Conservation (phyloP, 306 rosid species). For the Rosa multiflora region DNA sequence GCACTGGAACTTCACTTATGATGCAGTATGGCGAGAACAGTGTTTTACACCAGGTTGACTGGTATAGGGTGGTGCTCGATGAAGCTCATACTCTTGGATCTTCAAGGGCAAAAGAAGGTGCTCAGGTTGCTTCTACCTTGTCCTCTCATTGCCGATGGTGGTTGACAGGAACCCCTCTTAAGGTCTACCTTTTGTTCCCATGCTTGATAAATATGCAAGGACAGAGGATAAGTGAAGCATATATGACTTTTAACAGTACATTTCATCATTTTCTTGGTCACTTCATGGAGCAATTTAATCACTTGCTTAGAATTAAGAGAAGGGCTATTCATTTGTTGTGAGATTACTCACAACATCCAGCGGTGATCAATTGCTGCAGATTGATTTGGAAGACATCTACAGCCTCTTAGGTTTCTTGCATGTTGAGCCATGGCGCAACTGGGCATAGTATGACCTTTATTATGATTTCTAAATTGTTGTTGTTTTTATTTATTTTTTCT, state of each 20-base stretch:
- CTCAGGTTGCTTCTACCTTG: conserved; percentile 57
- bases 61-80: conserved; percentile 91
- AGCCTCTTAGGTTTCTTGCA: conserved; percentile 75
- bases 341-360: conserved; percentile 9
- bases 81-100: conserved; percentile 86
- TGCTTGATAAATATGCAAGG: background rate
- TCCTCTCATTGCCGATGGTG: conserved; percentile 89
- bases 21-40: conserved; percentile 57
- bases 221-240: background rate
- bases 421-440: conserved; percentile 86
- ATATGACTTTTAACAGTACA: background rate
- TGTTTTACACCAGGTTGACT: conserved; percentile 65
- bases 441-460: conserved; percentile 54
- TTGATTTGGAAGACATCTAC: conserved; percentile 75
- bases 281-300: too few relatives aligned
- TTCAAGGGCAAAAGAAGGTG: conserved; percentile 51
- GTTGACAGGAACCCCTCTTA: conserved; percentile 88
- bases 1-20: background rate
- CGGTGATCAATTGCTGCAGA: conserved; percentile 44
- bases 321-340: background rate
- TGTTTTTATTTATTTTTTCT: too few relatives aligned
- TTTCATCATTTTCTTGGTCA: too few relatives aligned
- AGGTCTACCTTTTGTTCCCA: conserved; percentile 40
- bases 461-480: too few relatives aligned
- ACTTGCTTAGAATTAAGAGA: background rate